Conservation (phyloP, 176 grass and related monocot species). For the Cocos nucifera region DNA sequence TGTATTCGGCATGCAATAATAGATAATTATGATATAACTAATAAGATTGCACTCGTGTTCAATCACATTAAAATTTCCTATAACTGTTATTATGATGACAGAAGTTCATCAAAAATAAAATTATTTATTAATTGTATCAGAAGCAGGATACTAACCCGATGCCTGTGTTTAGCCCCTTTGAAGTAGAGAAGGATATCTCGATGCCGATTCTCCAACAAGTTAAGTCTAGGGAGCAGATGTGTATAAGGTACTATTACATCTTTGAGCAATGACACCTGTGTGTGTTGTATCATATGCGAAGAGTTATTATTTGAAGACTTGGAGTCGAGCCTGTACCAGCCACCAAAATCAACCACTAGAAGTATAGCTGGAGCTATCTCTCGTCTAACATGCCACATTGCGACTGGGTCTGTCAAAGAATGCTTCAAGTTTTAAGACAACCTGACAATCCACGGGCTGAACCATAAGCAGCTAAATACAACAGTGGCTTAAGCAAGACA, state of each 20-base stretch:
- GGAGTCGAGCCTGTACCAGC: slow-evolving; percentile 83
- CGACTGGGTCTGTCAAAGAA: slow-evolving; percentile 90
- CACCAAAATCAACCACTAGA: slow-evolving; percentile 93
- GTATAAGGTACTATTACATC: slow-evolving; percentile 97
- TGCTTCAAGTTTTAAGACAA: slow-evolving; percentile 74
- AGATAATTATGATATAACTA: too few species aligned
- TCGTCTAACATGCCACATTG: slow-evolving; percentile 80
- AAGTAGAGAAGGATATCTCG: slow-evolving; percentile 74
- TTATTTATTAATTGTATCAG: too few species aligned
- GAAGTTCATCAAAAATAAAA: too few species aligned
- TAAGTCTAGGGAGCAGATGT: slow-evolving; percentile 66
- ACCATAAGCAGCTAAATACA: slow-evolving; percentile 40
- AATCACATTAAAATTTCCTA: too few species aligned
- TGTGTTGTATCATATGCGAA: slow-evolving; percentile 65
- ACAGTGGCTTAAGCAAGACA: slow-evolving; percentile 12
- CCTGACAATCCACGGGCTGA: slow-evolving; percentile 51
- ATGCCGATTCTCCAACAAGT: slow-evolving; percentile 36
- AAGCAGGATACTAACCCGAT: slow-evolving; percentile 45
- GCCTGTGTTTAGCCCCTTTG: slow-evolving; percentile 86
- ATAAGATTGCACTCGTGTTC: too few species aligned
- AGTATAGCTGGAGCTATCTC: slow-evolving; percentile 82
- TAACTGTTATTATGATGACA: too few species aligned
- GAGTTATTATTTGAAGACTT: slow-evolving; percentile 32
- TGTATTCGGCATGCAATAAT: too few species aligned
- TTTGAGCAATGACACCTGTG: slow-evolving; percentile 82